Evolutionary conservation across 2,329 filamentous ascomycete species (phyloP).

Genomic region (Lasiodiplodia citricola): DNA sequence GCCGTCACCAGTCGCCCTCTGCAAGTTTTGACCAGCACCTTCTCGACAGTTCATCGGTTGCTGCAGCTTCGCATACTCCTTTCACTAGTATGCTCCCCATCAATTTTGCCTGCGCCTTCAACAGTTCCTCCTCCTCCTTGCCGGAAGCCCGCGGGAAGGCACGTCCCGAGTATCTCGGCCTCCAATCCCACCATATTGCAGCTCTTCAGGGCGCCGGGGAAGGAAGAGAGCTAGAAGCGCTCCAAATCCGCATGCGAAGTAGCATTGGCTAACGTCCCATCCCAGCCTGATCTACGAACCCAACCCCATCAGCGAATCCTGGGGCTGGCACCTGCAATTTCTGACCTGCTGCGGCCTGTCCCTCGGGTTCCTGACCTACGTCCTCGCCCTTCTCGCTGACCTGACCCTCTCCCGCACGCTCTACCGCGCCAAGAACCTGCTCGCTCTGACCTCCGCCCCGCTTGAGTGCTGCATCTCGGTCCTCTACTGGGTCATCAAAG

Average conservation of each 20-base stretch:
- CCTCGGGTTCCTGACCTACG: constrained; percentile 66
- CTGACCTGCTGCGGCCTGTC: constrained; percentile 68
- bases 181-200: not conserved
- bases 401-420: constrained; percentile 62
- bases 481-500: constrained; percentile 73
- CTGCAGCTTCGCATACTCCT: constrained; percentile 51
- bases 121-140: not conserved
- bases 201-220: not conserved
- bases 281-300: constrained; percentile 13
- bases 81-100: constrained; percentile 41
- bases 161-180: not conserved
- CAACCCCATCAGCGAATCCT: constrained; percentile 20
- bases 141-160: constrained; percentile 12
- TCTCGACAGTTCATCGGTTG: constrained; percentile 44
- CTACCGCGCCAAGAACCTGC: constrained; percentile 70
- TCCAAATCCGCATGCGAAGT: not conserved
- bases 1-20: not conserved
- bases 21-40: not conserved
- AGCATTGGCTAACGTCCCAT: constrained; percentile 26
- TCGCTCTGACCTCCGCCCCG: constrained; percentile 70
- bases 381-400: constrained; percentile 67
- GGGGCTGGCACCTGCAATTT: constrained; percentile 72
- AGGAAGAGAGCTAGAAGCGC: not conserved
- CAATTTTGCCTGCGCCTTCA: not conserved
- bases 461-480: constrained; percentile 73